Percentiles rank a stretch among this genome's conserved stretches.
These are phyloP conservation scores for Gynochthodes officinalis DNA, from an alignment of 257 asterid species.

Conservation along the genomic window DNA sequence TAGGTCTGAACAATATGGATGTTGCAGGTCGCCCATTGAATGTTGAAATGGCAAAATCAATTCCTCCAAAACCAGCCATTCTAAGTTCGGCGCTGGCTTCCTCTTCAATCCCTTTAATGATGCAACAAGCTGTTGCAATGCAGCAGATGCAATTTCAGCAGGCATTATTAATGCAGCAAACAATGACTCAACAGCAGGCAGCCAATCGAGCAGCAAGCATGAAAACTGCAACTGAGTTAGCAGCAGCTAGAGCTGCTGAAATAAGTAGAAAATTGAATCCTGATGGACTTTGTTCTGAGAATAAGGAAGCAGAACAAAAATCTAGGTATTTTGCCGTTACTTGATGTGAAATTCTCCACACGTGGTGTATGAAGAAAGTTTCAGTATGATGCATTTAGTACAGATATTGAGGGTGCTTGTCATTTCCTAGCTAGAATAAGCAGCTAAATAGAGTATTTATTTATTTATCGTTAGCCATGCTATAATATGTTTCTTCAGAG, in stretches of 20 bases:
- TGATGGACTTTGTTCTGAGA: conserved; percentile 63
- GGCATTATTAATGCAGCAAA: conserved; percentile 89
- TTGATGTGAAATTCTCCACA: neutral
- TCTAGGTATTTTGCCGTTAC: conserved; percentile 47
- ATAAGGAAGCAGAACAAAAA: conserved; percentile 49
- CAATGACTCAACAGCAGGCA: conserved; percentile 85
- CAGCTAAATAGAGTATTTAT: neutral
- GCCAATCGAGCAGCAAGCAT: conserved; percentile 93
- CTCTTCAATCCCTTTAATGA: conserved; percentile 70
- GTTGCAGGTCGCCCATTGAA: conserved; percentile 94
- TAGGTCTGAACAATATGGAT: conserved; percentile 91
- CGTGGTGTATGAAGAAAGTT: neutral
- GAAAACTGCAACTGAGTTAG: conserved; percentile 96
- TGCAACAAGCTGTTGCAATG: conserved; percentile 99
- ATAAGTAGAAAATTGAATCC: conserved; percentile 84
- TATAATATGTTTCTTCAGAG: neutral
- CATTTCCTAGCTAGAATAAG: neutral
- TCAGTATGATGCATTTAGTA: neutral
- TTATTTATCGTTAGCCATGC: neutral
- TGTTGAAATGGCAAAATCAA: conserved; percentile 97
- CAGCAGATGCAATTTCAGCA: conserved; percentile 99
- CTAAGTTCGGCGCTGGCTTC: conserved; percentile 44
- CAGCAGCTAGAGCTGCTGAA: conserved; percentile 99
- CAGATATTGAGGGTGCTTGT: neutral
- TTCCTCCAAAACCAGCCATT: conserved; percentile 70